phyloP scores from a whole-genome alignment of 345 rosid species.

The Euphorbia pulcherrima region DNA sequence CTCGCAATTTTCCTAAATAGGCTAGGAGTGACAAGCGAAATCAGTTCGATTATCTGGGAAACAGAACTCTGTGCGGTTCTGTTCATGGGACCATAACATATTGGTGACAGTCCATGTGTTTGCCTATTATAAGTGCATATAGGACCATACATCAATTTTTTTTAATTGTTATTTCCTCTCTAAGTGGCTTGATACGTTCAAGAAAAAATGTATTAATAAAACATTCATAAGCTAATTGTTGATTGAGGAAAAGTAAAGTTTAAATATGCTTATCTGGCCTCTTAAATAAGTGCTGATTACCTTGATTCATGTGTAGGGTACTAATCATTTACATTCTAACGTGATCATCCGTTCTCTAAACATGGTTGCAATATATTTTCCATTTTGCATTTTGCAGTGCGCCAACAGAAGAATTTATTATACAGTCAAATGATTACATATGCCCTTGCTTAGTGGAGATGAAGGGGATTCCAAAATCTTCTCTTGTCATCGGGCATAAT shows the following conservation, averaged over 20 bases:
- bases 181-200: background rate
- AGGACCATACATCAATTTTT: background rate
- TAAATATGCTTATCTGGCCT: background rate
- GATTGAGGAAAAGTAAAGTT: background rate
- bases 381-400: slow-evolving; percentile 47
- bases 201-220: background rate
- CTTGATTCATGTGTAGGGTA: background rate
- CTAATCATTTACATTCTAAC: slow-evolving; percentile 8
- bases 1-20: too few relatives aligned
- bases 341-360: background rate
- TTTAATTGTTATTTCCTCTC: background rate
- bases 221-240: background rate
- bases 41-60: too few relatives aligned
- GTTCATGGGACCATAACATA: too few relatives aligned
- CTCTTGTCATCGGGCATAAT: slow-evolving; percentile 66
- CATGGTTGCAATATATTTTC: slow-evolving; percentile 4
- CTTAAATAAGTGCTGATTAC: background rate
- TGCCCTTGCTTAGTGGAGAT: slow-evolving; percentile 60
- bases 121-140: background rate
- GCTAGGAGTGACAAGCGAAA: too few relatives aligned
- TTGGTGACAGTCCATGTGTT: background rate
- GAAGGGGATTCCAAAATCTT: slow-evolving; percentile 59
- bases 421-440: slow-evolving; percentile 39
- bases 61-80: too few relatives aligned
- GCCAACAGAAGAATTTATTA: slow-evolving; percentile 42